Percentiles rank a stretch among this genome's conserved stretches.
These are phyloP conservation scores for Claviceps purpurea DNA, from an alignment of 2,329 filamentous ascomycete genomes.

Conservation along the genomic window DNA sequence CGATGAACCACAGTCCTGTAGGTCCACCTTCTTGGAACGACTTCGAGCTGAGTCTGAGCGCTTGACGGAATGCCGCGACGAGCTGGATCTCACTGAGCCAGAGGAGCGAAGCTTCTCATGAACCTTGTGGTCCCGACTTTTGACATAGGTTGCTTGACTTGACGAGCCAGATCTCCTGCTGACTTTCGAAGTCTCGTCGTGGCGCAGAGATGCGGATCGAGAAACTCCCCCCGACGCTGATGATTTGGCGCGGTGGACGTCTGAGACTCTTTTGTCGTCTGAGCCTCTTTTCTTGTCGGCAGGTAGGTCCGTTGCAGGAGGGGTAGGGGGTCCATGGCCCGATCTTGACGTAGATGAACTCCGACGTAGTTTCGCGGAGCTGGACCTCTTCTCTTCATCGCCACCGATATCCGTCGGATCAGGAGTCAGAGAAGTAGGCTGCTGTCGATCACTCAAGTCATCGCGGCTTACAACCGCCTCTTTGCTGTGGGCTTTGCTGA, in stretches of 20 bases:
- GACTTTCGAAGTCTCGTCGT: conserved; percentile 37
- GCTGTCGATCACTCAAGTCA: conserved; percentile 23
- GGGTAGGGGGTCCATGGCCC: conserved; percentile 42
- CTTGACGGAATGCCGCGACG: conserved; percentile 21
- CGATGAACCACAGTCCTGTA: conserved; percentile 29
- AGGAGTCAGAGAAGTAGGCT: conserved; percentile 45
- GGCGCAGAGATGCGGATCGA: conserved; percentile 27
- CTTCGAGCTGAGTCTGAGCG: conserved; percentile 26
- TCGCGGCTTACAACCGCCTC: conserved; percentile 60
- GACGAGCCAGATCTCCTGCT: conserved; percentile 42
- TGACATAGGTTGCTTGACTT: conserved; percentile 43
- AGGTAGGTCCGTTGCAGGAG: conserved; percentile 49
- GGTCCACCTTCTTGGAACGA: conserved; percentile 21
- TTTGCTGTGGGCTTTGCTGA: conserved; percentile 86
- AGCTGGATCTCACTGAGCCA: conserved; percentile 21
- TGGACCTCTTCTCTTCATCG: conserved; percentile 25
- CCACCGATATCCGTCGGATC: conserved; percentile 59
- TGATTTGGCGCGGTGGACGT: conserved; percentile 26
- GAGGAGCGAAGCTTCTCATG: conserved; percentile 24
- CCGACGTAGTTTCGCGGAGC: conserved; percentile 30
- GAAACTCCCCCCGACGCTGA: conserved; percentile 30
- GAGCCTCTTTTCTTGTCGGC: conserved; percentile 26
- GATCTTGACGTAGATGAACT: conserved; percentile 26
- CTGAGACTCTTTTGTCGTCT: conserved; percentile 17
- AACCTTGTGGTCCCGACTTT: conserved; percentile 20